A percentile compares a stretch with the other conserved stretches of the same genome.
Conservation (phyloP, 495 filamentous ascomycete genomes). For the Physcia stellaris region DNA sequence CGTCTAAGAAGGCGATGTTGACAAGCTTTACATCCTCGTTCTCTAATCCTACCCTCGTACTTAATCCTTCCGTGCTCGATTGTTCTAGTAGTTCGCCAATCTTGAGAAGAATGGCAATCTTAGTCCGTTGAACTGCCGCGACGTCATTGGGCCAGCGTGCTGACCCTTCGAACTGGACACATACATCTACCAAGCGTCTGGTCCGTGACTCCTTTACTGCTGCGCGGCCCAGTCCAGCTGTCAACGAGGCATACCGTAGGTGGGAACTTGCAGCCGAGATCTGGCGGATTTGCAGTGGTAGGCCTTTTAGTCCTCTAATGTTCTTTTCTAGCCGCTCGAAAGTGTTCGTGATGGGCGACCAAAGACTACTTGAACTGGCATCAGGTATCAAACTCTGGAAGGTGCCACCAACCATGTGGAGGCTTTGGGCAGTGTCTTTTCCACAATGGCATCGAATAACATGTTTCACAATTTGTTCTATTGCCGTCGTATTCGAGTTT, state of each 20-base stretch:
- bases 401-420: conserved; percentile 47
- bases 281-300: conserved; percentile 71
- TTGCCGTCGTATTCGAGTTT: conserved; percentile 44
- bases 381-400: conserved; percentile 37
- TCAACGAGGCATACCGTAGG: conserved; percentile 58
- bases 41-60: conserved; percentile 66
- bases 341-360: conserved; percentile 29
- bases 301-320: conserved; percentile 56
- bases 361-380: not conserved
- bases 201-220: conserved; percentile 21
- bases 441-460: conserved; percentile 53
- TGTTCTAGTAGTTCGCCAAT: conserved; percentile 56
- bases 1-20: conserved; percentile 75
- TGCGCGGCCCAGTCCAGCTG: conserved; percentile 17
- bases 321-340: conserved; percentile 62
- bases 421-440: conserved; percentile 31
- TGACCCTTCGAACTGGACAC: conserved; percentile 87
- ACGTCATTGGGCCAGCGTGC: conserved; percentile 88
- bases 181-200: conserved; percentile 43
- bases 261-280: conserved; percentile 56
- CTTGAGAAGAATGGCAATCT: conserved; percentile 79
- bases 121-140: conserved; percentile 79
- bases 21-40: conserved; percentile 49
- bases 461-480: conserved; percentile 67
- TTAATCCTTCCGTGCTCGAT: conserved; percentile 27